A percentile compares a stretch with the other conserved stretches of the same genome.
These are phyloP conservation scores for Pseudozyma pruni DNA, from an alignment of 1,284 basidiomycete genomes.

Conservation along the genomic window DNA sequence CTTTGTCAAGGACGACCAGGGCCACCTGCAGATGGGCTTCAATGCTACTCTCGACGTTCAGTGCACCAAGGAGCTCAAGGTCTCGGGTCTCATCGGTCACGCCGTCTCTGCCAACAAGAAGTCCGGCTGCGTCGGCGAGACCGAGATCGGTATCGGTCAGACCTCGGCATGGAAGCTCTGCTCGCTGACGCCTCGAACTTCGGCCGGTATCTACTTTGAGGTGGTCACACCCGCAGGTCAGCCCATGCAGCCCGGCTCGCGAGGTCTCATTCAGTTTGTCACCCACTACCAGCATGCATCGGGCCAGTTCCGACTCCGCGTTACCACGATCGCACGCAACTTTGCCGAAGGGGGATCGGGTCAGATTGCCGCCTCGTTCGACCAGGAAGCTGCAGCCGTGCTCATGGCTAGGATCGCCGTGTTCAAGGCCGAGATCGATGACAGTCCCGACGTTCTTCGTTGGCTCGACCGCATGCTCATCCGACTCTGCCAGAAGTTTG, in stretches of 20 bases:
- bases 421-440: constrained; percentile 99
- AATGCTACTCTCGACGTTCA: constrained; percentile 98
- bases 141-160: constrained; percentile 98
- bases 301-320: constrained; percentile 90
- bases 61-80: constrained; percentile 98
- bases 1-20: constrained; percentile 93
- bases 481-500: constrained; percentile 98
- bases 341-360: constrained; percentile 97
- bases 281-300: constrained; percentile 98
- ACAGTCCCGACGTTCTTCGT: constrained; percentile 93
- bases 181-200: constrained; percentile 85
- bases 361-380: constrained; percentile 90
- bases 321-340: constrained; percentile 95
- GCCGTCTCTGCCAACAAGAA: constrained; percentile 98
- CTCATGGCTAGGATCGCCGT: constrained; percentile 99
- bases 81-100: constrained; percentile 97
- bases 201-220: constrained; percentile 95
- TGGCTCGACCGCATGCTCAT: constrained; percentile 99
- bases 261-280: constrained; percentile 96
- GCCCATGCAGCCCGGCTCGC: constrained; percentile 87
- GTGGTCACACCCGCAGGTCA: constrained; percentile 99
- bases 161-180: constrained; percentile 99
- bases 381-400: constrained; percentile 97
- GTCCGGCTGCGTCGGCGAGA: constrained; percentile 95
- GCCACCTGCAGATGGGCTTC: constrained; percentile 95